phyloP scores from a whole-genome alignment of 2,329 filamentous ascomycete genomes.

The Xylaria sp. region DNA sequence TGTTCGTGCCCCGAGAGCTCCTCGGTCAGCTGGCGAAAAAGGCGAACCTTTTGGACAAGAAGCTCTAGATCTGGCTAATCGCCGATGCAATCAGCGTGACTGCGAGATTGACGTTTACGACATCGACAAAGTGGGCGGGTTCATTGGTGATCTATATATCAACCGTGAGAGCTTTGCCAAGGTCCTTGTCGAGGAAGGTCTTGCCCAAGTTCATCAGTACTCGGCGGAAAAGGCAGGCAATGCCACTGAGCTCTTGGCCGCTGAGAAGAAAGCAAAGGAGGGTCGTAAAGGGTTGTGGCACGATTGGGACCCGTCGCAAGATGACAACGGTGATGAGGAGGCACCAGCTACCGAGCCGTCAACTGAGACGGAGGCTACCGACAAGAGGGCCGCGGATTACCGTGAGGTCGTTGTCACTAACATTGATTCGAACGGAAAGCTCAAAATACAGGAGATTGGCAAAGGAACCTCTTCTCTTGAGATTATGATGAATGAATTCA shows the following conservation, averaged over 20 bases:
- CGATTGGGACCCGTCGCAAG: constrained; percentile 91
- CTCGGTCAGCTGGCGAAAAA: constrained; percentile 78
- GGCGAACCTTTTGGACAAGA: constrained; percentile 96
- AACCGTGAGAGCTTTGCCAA: constrained; percentile 97
- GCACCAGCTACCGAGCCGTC: constrained; percentile 63
- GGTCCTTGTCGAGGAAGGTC: constrained; percentile 89
- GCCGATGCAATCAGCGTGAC: constrained; percentile 90
- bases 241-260: constrained; percentile 84
- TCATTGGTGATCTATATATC: constrained; percentile 94
- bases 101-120: constrained; percentile 96
- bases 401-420: constrained; percentile 93
- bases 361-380: constrained; percentile 62
- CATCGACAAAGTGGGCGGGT: constrained; percentile 95
- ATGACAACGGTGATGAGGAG: constrained; percentile 71
- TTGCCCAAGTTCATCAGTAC: constrained; percentile 92
- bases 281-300: constrained; percentile 89
- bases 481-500: constrained; percentile 89
- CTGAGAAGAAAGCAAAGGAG: constrained; percentile 90
- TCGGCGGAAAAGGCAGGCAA: constrained; percentile 96
- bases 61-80: constrained; percentile 90
- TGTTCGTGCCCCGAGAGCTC: constrained; percentile 89
- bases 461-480: constrained; percentile 86
- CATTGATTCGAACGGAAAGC: constrained; percentile 80
- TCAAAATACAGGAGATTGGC: constrained; percentile 94
- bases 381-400: constrained; percentile 83